These are phyloP conservation scores for carrot (Daucus carota) DNA, from an alignment of 129 eudicot species.

Conservation along the genomic window DH1_v3.0 NC_030385.2:42108001-42108500, in stretches of 20 bases:
- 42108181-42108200: background rate
- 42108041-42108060: no score
- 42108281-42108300: background rate
- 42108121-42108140: no score
- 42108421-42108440: conserved; percentile 45
- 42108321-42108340: background rate
- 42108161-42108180: no score
- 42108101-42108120: no score
- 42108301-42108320: background rate
- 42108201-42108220: background rate
- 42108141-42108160: no score
- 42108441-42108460: background rate
- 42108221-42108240: background rate
- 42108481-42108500: conserved; percentile 41
- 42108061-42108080: no score
- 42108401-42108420: background rate
- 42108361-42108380: background rate
- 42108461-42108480: conserved; percentile 39
- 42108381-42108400: background rate
- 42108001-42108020: no score
- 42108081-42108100: no score
- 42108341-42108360: background rate
- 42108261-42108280: background rate
- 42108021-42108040: no score
- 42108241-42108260: background rate